Evolutionary conservation across 2,329 filamentous ascomycete genomes (phyloP), one percentile per base, ranked within the genome.

Genomic region (Sarocladiaceae sp.): DNA sequence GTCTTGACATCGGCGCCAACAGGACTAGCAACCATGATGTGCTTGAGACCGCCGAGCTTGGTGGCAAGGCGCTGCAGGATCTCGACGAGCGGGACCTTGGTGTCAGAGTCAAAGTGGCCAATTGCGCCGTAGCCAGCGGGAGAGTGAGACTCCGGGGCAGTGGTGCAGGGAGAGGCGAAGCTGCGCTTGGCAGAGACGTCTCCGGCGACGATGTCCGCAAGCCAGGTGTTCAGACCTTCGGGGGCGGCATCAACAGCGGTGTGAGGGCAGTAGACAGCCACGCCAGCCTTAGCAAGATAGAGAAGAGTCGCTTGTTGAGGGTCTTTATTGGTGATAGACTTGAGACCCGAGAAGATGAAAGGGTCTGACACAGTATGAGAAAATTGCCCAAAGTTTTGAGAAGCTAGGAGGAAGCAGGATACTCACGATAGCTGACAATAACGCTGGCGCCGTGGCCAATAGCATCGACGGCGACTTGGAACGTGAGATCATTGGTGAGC

Each of bases 201-300:
- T 10, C 83, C 84, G 2, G 86, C 84, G 18, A 97, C 82, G 47
- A 95, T 86, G 63, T 95, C 88, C 55, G 90, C 90, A 10, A 99
- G 84, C 93, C 93, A 99, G 67, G 96, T 90, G 64, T 92, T 95
- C 59, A 99, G 82, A 3, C 94, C 94, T 17, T 85, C 83, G 1
- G 84, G 82, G 1, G 89, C 89, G 35, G 90, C 90, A 69, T 99
- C 94, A 39, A 97, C 83, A 13, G 94, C 93, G 0, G 94, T 99
- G 71, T 99, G 94, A 1, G 94, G 94, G 58, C 87, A 91, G 75
- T 97, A 99, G 53, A 99, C 91, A 58, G 91, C 95, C 62, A 99
- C 90, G 31, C 93, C 92, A 66, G 88, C 84, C 57, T 89, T 87
- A 44, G 87, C 88, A 12, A 99, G 80, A 40, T 86, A 82, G 3